Evolutionary conservation across 192 early-diverging fungal genomes (phyloP).

Genomic region (Podochytrium sp.): DNA sequence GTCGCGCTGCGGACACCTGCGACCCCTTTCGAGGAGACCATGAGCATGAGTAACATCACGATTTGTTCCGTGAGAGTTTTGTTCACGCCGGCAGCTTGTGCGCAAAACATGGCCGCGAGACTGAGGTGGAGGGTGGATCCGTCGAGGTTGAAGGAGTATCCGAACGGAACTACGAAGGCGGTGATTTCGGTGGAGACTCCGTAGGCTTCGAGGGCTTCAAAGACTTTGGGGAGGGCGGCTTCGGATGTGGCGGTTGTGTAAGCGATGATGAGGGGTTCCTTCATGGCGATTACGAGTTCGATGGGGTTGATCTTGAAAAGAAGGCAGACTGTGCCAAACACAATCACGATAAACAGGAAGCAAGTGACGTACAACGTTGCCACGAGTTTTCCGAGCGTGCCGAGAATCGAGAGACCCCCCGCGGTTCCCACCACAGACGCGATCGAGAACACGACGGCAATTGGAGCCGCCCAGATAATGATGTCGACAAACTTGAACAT

Average conservation of each 20-base stretch:
- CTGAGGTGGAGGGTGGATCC: conserved; percentile 73
- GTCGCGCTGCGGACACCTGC: conserved; percentile 59
- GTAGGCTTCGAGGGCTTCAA: conserved; percentile 71
- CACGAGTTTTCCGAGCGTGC: conserved; percentile 67
- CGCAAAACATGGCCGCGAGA: conserved; percentile 68
- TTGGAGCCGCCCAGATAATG: conserved; percentile 51
- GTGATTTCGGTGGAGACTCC: conserved; percentile 69
- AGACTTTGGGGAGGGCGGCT: conserved; percentile 70
- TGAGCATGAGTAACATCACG: conserved; percentile 66
- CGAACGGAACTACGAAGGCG: conserved; percentile 67
- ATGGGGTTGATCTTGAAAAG: conserved; percentile 55
- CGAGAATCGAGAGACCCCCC: conserved; percentile 63
- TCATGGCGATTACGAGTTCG: conserved; percentile 56
- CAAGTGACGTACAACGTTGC: conserved; percentile 64
- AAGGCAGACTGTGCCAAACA: conserved; percentile 65
- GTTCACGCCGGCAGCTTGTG: conserved; percentile 56
- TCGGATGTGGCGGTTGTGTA: conserved; percentile 77
- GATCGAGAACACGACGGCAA: conserved; percentile 67
- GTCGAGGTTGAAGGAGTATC: conserved; percentile 81
- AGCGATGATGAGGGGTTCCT: conserved; percentile 70
- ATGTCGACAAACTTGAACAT: conserved; percentile 65
- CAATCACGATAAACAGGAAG: conserved; percentile 57
- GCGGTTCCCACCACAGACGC: conserved; percentile 61
- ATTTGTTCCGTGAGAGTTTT: conserved; percentile 64
- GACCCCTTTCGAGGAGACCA: conserved; percentile 67